Conservation (phyloP, 129 eudicot species). For the Dittrichia graveolens region DNA sequence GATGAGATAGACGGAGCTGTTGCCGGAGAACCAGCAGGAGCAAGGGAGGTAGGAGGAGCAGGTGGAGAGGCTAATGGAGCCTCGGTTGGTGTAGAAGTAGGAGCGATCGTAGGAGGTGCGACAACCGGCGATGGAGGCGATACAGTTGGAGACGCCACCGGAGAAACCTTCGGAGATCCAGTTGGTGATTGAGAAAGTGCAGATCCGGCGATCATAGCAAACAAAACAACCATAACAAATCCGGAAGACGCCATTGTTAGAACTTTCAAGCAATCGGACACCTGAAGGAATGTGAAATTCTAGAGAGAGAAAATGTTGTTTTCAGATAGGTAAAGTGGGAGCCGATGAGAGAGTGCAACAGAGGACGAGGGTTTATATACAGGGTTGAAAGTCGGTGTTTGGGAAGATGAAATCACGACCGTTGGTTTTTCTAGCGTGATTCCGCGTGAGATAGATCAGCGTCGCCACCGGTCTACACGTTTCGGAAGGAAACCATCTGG, state of each 20-base stretch:
- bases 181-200: conserved; percentile 65
- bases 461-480: conserved; percentile 20
- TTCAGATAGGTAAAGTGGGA: background rate
- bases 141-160: conserved; percentile 39
- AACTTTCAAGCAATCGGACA: background rate
- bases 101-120: conserved; percentile 37
- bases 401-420: conserved; percentile 23
- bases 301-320: conserved; percentile 10
- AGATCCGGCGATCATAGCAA: conserved; percentile 54
- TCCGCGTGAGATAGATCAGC: conserved; percentile 19
- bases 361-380: conserved; percentile 24
- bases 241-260: conserved; percentile 45
- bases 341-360: background rate
- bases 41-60: conserved; percentile 39
- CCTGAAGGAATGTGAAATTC: background rate
- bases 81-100: conserved; percentile 37
- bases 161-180: conserved; percentile 45
- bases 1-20: conserved; percentile 21
- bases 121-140: conserved; percentile 33
- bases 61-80: conserved; percentile 44
- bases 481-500: conserved; percentile 9
- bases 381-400: conserved; percentile 27
- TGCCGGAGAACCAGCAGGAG: conserved; percentile 27
- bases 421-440: conserved; percentile 12
- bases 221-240: conserved; percentile 32